Percentiles rank a stretch among this genome's conserved stretches.
Conservation (phyloP, 2,329 filamentous ascomycete species). For the Beauveria sp. region DNA sequence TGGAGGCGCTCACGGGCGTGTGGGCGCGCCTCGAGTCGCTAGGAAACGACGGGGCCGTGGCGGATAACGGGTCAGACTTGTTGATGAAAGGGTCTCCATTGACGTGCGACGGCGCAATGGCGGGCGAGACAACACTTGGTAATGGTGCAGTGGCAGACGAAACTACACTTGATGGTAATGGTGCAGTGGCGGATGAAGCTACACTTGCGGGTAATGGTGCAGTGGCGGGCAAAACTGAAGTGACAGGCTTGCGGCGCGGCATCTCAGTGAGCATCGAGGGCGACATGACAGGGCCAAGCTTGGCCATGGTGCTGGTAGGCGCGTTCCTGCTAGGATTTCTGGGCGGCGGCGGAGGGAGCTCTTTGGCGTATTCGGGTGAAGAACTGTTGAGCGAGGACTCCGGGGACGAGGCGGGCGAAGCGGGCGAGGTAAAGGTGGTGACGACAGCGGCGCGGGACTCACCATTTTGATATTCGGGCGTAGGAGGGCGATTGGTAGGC, state of each 20-base stretch:
- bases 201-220: not conserved
- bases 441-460: constrained; percentile 31
- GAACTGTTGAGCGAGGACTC: constrained; percentile 22
- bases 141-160: not conserved
- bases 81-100: not conserved
- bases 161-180: not conserved
- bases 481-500: constrained; percentile 33
- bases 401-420: constrained; percentile 38
- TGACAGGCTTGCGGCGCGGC: constrained; percentile 3
- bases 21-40: not conserved
- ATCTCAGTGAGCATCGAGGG: constrained; percentile 3
- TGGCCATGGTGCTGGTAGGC: not conserved
- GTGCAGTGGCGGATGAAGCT: not conserved
- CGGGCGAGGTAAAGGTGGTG: constrained; percentile 32
- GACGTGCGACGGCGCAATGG: not conserved
- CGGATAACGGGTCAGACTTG: not conserved
- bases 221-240: not conserved
- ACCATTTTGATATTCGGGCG: constrained; percentile 40
- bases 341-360: constrained; percentile 10
- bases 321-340: not conserved
- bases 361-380: constrained; percentile 11
- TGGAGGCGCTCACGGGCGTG: not conserved
- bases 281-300: not conserved
- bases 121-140: not conserved
- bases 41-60: not conserved